These are phyloP conservation scores for Akanthomyces dipterigenus DNA, from an alignment of 2,329 filamentous ascomycete genomes.

Conservation along the genomic window DNA sequence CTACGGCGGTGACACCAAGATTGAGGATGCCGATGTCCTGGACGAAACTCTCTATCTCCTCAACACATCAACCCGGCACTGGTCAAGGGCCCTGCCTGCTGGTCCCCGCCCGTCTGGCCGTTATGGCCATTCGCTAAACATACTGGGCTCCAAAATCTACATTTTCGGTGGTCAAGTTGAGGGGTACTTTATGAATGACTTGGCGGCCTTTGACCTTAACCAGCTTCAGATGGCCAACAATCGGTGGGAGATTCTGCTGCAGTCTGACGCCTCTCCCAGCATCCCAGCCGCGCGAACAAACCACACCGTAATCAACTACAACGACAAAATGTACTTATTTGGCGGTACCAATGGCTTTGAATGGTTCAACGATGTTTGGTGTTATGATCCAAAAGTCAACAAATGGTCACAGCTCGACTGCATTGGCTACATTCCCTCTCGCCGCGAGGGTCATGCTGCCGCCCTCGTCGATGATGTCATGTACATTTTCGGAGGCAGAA, in stretches of 20 bases:
- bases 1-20: slow-evolving; percentile 96
- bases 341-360: slow-evolving; percentile 91
- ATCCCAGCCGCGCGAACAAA: slow-evolving; percentile 89
- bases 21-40: slow-evolving; percentile 82
- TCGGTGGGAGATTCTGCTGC: slow-evolving; percentile 87
- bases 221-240: slow-evolving; percentile 86
- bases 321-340: slow-evolving; percentile 94
- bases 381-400: slow-evolving; percentile 78
- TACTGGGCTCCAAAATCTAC: slow-evolving; percentile 92
- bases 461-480: slow-evolving; percentile 94
- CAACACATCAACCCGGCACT: slow-evolving; percentile 96
- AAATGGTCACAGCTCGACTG: slow-evolving; percentile 86
- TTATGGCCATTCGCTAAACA: slow-evolving; percentile 95
- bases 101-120: slow-evolving; percentile 80
- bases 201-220: slow-evolving; percentile 92
- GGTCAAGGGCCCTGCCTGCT: slow-evolving; percentile 87
- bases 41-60: slow-evolving; percentile 95
- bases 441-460: slow-evolving; percentile 89
- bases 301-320: slow-evolving; percentile 84
- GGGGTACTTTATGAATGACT: slow-evolving; percentile 95
- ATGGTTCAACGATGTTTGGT: slow-evolving; percentile 99
- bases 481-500: slow-evolving; percentile 97
- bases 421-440: slow-evolving; percentile 92
- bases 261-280: slow-evolving; percentile 45
- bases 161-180: slow-evolving; percentile 97